Base-by-base conservation (phyloP, 176 grass and related monocot genomes). In the Triticum aestivum region DNA sequence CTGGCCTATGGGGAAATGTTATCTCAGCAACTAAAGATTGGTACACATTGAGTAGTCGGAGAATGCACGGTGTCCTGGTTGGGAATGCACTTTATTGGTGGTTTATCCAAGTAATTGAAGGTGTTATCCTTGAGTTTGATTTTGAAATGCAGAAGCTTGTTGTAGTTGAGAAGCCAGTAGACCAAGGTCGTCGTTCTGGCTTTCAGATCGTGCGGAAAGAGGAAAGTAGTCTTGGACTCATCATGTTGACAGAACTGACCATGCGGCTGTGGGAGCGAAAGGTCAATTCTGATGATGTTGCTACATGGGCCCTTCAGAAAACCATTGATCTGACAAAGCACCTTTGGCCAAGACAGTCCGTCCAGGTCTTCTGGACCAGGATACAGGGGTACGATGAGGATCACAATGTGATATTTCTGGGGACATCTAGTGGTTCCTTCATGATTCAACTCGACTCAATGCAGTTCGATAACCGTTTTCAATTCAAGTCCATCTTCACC, bases 381-480 rank as follows among this genome's bases (percentile, higher is more conserved):
- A 73, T 45, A 47, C 21, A 26, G 3, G 70, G 70, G 11, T 73
- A 73, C n/a, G 70, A 73, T 4, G 70, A 73, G 70, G 70, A 73
- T 45, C 38, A 73, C n/a, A 27, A 73, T 73, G 70, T 73, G 39
- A 44, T 73, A 27, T 26, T 73, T 73, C 70, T 73, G 11, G 21
- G n/a, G 21, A 47, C n/a, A 26, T 24, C 9, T 45, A 42, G 24
- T 13, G 39, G n/a, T 9, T 45, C 11, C 2, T 72, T 42, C 70
- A 27, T 26, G 70, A 73, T 73, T n/a, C 70, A 73, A 45, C 70
- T 47, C 39, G n/a, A 73, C n/a, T 73, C 39, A 14, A 73, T 73
- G 70, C 39, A 44, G 39, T 26, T 24, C n/a, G 7, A 73, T 11
- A 13, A 26, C 5, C 23, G 5, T 15, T 26, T 14, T 2, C n/a